Conservation (phyloP, 2,329 filamentous ascomycete genomes). For the Atkinsonella hypoxylon region DNA sequence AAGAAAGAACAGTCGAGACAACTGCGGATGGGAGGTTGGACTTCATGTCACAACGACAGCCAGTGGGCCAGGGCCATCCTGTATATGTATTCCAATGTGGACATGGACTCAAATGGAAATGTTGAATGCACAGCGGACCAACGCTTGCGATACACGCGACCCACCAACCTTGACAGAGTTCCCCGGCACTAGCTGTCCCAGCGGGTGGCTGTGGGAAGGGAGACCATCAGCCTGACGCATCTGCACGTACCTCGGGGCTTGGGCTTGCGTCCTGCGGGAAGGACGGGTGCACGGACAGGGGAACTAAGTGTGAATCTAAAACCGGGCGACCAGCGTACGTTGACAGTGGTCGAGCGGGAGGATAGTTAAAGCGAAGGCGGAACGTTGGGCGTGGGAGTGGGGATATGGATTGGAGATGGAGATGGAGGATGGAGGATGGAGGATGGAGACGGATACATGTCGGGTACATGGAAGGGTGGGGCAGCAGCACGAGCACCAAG, state of each 20-base stretch:
- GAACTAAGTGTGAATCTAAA: not conserved
- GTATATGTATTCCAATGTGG: not conserved
- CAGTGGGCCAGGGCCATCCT: not conserved
- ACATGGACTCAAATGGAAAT: not conserved
- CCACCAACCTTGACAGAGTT: not conserved
- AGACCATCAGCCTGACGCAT: not conserved
- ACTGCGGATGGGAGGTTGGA: not conserved
- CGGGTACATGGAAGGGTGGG: not conserved
- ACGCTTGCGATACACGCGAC: not conserved
- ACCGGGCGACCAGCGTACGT: not conserved
- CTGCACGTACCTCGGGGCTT: not conserved
- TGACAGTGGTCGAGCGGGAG: not conserved
- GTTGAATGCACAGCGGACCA: too few relatives aligned
- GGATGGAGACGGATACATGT: not conserved
- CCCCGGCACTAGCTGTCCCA: not conserved
- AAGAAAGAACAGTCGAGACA: not conserved
- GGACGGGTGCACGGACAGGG: not conserved
- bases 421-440: not conserved
- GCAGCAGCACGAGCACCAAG: not conserved
- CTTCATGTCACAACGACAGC: constrained; percentile 1
- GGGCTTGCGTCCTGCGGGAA: too few relatives aligned
- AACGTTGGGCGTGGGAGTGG: not conserved
- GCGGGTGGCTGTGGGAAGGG: not conserved
- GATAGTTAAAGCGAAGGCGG: not conserved
- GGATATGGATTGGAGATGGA: not conserved